These are phyloP conservation scores for Buddleja alternifolia DNA, from an alignment of 257 asterid species.

Conservation along the genomic window DNA sequence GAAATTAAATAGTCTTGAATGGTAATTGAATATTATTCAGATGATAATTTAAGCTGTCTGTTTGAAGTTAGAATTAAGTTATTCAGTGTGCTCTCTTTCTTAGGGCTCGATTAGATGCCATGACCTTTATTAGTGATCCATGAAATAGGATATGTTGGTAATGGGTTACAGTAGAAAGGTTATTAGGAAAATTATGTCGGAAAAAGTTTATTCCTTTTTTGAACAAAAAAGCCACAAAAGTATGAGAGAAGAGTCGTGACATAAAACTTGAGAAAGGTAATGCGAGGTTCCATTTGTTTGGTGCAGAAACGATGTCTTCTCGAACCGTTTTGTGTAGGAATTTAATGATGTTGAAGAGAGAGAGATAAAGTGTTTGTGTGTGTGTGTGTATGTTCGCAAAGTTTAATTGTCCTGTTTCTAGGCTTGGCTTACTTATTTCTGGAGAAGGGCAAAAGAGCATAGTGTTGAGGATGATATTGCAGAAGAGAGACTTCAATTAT, in stretches of 20 bases:
- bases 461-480: slow-evolving; percentile 97
- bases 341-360: background rate
- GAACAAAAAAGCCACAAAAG: too few relatives aligned
- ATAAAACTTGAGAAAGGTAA: background rate
- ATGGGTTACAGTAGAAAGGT: background rate
- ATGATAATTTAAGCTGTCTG: background rate
- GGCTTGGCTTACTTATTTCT: slow-evolving; percentile 99
- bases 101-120: background rate
- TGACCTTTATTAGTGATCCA: background rate
- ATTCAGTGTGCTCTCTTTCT: background rate
- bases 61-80: background rate
- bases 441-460: slow-evolving; percentile 97
- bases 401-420: slow-evolving; percentile 37
- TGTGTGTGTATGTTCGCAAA: slow-evolving; percentile 11
- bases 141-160: background rate
- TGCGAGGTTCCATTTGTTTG: background rate
- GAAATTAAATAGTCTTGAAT: background rate
- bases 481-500: slow-evolving; percentile 83
- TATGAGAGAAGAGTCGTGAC: background rate
- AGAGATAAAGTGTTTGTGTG: too few relatives aligned
- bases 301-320: background rate
- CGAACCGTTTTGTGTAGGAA: background rate
- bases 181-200: background rate
- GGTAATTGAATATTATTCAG: background rate
- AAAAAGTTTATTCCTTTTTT: too few relatives aligned